Evolutionary conservation across 352 stramenopile genomes (phyloP).

Genomic region (Phytopythium helicoides): DNA sequence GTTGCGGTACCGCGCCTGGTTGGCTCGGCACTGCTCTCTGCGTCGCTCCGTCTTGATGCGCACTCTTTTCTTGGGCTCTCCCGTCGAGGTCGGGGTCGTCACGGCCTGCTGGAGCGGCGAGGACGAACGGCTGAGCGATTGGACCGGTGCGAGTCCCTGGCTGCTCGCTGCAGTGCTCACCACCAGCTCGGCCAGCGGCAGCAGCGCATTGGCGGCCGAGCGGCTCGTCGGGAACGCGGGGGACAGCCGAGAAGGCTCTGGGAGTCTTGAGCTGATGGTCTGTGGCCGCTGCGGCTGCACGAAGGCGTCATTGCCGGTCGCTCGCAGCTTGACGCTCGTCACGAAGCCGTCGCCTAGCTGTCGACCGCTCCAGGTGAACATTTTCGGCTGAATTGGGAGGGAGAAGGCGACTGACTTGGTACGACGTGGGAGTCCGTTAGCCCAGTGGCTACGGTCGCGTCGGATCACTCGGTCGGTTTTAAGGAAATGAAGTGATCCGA

Average conservation of each 20-base stretch:
- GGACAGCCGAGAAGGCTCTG: too few species aligned
- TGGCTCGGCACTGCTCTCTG: slow-evolving; percentile 42
- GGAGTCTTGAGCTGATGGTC: too few species aligned
- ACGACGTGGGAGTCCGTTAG: not conserved
- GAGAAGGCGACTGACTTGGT: not conserved
- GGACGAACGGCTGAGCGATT: not conserved
- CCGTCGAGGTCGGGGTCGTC: not conserved
- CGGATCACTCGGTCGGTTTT: too few species aligned
- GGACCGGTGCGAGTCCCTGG: too few species aligned
- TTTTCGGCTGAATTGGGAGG: too few species aligned
- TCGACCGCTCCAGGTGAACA: not conserved
- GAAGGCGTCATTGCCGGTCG: not conserved
- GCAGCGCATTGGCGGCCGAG: not conserved
- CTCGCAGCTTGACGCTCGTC: slow-evolving; percentile 4
- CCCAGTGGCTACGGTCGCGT: too few species aligned
- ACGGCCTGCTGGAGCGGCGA: not conserved
- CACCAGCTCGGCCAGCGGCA: too few species aligned
- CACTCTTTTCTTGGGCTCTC: slow-evolving; percentile 3
- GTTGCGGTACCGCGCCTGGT: slow-evolving; percentile 45
- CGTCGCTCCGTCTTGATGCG: slow-evolving; percentile 38
- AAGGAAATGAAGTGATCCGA: too few species aligned
- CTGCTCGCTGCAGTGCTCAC: too few species aligned
- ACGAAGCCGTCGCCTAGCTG: not conserved
- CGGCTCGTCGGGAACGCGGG: not conserved
- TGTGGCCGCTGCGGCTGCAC: not conserved